Conservation (phyloP, 257 asterid genomes). For the Buddleja alternifolia region DNA sequence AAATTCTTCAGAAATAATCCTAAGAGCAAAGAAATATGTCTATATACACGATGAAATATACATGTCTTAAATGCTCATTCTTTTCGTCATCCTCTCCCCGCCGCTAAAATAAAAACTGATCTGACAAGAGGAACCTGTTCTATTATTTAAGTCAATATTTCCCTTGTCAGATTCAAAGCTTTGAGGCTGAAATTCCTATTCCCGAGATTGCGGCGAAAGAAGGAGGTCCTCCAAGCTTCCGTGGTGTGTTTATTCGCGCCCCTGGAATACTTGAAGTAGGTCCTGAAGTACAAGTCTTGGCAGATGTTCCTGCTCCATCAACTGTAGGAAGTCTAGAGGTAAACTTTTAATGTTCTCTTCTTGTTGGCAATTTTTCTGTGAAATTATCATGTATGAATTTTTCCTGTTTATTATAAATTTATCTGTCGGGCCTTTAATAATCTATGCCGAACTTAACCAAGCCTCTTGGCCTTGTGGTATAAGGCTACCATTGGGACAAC, state of each 20-base stretch:
- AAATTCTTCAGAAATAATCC: not conserved
- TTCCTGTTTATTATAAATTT: not conserved
- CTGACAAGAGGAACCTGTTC: conserved; percentile 1
- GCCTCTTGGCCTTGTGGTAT: too few species aligned
- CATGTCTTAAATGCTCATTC: not conserved
- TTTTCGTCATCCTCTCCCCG: not conserved
- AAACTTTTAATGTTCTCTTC: not conserved
- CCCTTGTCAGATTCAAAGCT: conserved; percentile 86
- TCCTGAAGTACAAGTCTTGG: conserved; percentile 82
- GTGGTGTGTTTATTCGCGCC: conserved; percentile 86
- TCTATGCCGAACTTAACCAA: not conserved
- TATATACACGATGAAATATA: not conserved
- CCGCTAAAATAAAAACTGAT: not conserved
- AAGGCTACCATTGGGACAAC: too few species aligned
- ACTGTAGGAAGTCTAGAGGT: conserved; percentile 55
- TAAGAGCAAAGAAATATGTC: not conserved
- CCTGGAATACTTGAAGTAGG: conserved; percentile 95
- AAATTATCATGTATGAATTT: not conserved
- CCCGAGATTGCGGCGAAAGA: conserved; percentile 82
- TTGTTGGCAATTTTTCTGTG: not conserved
- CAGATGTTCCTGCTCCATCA: conserved; percentile 62
- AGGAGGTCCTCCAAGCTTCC: conserved; percentile 91
- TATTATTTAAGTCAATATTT: conserved; percentile 1
- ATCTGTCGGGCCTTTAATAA: not conserved
- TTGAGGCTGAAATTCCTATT: conserved; percentile 79